Evolutionary conservation across 495 filamentous ascomycete genomes (phyloP).

Genomic region (Bryoglossum gracile): DNA sequence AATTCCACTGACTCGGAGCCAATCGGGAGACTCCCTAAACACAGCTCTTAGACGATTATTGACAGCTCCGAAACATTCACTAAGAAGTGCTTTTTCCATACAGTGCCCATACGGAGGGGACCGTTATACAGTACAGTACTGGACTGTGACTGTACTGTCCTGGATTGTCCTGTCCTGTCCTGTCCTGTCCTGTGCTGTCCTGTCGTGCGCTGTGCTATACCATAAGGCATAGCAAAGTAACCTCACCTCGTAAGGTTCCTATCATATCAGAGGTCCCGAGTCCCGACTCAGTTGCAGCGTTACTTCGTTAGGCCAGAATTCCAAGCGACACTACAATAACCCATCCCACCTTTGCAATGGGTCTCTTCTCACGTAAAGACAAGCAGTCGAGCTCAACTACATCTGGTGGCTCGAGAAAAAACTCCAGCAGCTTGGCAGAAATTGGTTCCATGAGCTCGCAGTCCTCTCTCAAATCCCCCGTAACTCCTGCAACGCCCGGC

Average conservation of each 20-base stretch:
- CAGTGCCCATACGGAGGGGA: too few species aligned
- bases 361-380: conserved; percentile 40
- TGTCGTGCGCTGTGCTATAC: too few species aligned
- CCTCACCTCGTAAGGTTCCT: too few species aligned
- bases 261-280: too few species aligned
- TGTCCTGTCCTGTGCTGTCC: too few species aligned
- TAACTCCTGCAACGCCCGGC: conserved; percentile 32
- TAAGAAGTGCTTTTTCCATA: too few species aligned
- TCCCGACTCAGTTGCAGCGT: too few species aligned
- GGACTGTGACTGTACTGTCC: too few species aligned
- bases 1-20: not conserved
- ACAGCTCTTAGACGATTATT: not conserved
- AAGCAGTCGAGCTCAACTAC: conserved; percentile 16
- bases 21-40: not conserved
- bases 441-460: conserved; percentile 23
- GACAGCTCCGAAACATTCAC: not conserved
- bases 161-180: too few species aligned
- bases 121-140: too few species aligned
- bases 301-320: too few species aligned
- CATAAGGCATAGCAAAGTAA: too few species aligned
- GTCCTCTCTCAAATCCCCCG: conserved; percentile 29
- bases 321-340: conserved; percentile 1
- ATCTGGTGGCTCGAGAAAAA: conserved; percentile 26
- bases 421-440: conserved; percentile 34
- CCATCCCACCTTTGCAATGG: conserved; percentile 29